Conservation (phyloP, 345 rosid species). For the Eucalyptus polybractea region DNA sequence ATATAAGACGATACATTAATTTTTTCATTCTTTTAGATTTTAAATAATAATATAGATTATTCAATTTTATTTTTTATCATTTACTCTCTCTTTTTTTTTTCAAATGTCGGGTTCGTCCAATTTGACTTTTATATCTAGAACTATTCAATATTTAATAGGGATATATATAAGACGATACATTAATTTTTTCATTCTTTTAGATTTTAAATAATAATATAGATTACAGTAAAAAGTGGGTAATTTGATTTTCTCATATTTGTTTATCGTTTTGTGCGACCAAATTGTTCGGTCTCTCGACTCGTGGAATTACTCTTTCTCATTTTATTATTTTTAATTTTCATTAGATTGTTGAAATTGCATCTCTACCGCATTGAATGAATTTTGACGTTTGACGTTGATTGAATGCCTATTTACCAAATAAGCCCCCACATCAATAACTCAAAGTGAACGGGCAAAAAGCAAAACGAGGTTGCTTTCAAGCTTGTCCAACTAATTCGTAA, state of each 20-base stretch:
- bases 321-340: not conserved
- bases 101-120: too few species aligned
- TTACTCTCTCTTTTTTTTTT: too few species aligned
- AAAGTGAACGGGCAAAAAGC: not conserved
- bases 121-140: not conserved
- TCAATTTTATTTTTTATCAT: too few species aligned
- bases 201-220: not conserved
- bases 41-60: not conserved
- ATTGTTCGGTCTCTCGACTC: too few species aligned
- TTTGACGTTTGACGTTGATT: not conserved
- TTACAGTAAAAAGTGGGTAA: fast-evolving
- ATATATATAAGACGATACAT: not conserved
- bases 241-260: fast-evolving
- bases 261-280: not conserved
- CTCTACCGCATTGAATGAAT: not conserved
- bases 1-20: not conserved
- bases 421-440: not conserved
- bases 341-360: not conserved
- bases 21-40: not conserved
- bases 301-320: fast-evolving
- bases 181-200: not conserved
- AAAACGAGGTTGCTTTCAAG: not conserved
- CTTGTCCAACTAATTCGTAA: not conserved
- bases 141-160: not conserved
- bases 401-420: not conserved